These are phyloP conservation scores for Nepenthes gracilis DNA, from an alignment of 148 eudicot species.

Conservation along the genomic window DNA sequence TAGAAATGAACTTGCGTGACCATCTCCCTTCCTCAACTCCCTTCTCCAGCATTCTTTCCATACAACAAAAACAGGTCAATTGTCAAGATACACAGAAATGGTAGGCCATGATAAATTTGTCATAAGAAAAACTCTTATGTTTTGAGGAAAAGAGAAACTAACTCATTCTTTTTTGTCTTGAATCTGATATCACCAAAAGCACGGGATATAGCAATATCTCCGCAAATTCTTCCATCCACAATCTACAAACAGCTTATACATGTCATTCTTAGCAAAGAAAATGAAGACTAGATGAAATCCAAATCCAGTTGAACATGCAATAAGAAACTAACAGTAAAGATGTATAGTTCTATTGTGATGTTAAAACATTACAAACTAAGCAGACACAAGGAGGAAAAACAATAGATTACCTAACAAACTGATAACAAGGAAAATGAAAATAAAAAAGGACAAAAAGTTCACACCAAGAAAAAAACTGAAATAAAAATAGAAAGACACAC, in stretches of 20 bases:
- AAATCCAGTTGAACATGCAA: background rate
- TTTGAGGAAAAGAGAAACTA: constrained; percentile 15
- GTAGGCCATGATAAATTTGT: background rate
- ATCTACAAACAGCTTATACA: constrained; percentile 32
- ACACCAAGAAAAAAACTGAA: background rate
- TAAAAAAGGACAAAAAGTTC: background rate
- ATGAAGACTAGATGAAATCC: constrained; percentile 2
- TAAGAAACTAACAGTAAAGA: background rate
- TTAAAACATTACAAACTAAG: too few relatives aligned
- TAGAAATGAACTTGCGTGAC: constrained; percentile 71
- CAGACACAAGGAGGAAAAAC: too few relatives aligned
- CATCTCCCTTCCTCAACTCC: constrained; percentile 82
- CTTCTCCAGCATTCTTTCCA: constrained; percentile 67
- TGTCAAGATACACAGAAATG: background rate
- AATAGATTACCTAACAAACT: too few relatives aligned
- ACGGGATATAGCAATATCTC: constrained; percentile 94
- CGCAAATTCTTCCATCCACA: constrained; percentile 87
- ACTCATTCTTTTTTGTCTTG: constrained; percentile 92
- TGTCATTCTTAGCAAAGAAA: constrained; percentile 5
- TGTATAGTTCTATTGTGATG: too few relatives aligned
- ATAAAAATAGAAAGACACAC: constrained; percentile 51
- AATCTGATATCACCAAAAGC: constrained; percentile 97
- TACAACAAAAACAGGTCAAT: constrained; percentile 4
- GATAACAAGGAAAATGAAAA: too few relatives aligned
- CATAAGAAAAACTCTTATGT: background rate